These are phyloP conservation scores for Lophium mytilinum DNA, from an alignment of 495 filamentous ascomycete species.

Conservation along the genomic window DNA sequence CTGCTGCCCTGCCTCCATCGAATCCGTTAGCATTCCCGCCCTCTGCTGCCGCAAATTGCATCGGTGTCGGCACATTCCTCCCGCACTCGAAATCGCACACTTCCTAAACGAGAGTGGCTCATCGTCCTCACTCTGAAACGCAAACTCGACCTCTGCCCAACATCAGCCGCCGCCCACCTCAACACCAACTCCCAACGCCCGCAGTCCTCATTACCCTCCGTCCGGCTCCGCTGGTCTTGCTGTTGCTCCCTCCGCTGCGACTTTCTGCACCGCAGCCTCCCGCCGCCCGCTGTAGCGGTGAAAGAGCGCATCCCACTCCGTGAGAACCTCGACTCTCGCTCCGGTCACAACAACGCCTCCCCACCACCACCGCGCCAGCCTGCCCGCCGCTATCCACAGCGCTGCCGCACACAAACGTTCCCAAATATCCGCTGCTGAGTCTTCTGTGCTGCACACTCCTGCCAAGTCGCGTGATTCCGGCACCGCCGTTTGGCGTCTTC, in stretches of 20 bases:
- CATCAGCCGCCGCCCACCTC: constrained; percentile 6
- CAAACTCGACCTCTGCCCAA: constrained; percentile 1
- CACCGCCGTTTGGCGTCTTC: constrained; percentile 15
- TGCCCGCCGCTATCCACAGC: constrained; percentile 1
- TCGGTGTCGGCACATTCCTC: background rate
- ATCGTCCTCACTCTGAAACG: background rate
- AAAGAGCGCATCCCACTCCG: constrained; percentile 17
- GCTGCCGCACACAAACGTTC: constrained; percentile 7
- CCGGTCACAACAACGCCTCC: constrained; percentile 24
- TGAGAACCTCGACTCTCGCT: constrained; percentile 7
- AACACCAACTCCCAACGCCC: background rate
- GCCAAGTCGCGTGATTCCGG: constrained; percentile 21
- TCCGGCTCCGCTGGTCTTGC: background rate
- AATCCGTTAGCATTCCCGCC: background rate
- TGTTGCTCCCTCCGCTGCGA: background rate
- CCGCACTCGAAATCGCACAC: constrained; percentile 1
- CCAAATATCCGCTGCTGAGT: constrained; percentile 9
- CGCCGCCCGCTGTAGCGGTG: constrained; percentile 18
- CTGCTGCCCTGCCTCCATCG: background rate
- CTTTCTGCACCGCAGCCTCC: background rate
- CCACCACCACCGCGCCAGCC: constrained; percentile 11
- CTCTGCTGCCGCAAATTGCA: background rate
- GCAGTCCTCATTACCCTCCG: background rate
- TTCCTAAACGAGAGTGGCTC: constrained; percentile 7
- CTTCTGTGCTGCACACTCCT: background rate